Evolutionary conservation across 106 monocot species (phyloP), one percentile per base, ranked within the genome.

Genomic region (Dendrobium huoshanense): DNA sequence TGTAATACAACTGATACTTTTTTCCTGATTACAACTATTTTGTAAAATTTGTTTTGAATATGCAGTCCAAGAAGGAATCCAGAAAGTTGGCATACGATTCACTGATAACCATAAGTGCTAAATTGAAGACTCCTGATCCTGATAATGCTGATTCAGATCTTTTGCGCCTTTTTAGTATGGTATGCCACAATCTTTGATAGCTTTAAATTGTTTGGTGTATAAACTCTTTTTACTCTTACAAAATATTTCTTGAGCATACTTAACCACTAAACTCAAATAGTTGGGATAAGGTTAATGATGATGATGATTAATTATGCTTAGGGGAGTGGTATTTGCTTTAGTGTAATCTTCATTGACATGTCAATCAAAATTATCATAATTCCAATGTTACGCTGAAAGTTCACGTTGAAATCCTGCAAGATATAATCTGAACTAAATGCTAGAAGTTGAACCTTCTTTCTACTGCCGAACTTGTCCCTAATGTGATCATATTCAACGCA

Each of bases 71-170:
- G 77, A 87, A 94, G 72, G 95, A 91, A 75, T 87, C 91, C 16
- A 89, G 94, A 73, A 95, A 90, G 76, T 56, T 92, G 55, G 92
- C 95, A 76, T 95, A 94, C 82, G 91, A 95, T 88, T 54, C 87
- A 75, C 85, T 99, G 25, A 59, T 94, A 42, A 81, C 75, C 20
- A 85, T 82, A 73, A 91, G 87, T 83, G 37, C 20, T 72, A 89
- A 72, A 80, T 88, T 99, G 79, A 95, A 93, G 78, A 80, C 83
- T 37, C 79, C 85, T 20, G 48, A 87, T 11, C 75, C 79, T 83
- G 49, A 19, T 77, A 58, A 77, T 79, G 16, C 68, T 37, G 86
- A 86, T 58, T 87, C 87, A 45, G 85, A 84, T 84, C 84, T 87
- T 77, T 77, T 88, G 77, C 79, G 87, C 45, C 79, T 99, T 27